Conservation (phyloP, 768 basidiomycete species). For the Collybiopsis luxurians region DNA sequence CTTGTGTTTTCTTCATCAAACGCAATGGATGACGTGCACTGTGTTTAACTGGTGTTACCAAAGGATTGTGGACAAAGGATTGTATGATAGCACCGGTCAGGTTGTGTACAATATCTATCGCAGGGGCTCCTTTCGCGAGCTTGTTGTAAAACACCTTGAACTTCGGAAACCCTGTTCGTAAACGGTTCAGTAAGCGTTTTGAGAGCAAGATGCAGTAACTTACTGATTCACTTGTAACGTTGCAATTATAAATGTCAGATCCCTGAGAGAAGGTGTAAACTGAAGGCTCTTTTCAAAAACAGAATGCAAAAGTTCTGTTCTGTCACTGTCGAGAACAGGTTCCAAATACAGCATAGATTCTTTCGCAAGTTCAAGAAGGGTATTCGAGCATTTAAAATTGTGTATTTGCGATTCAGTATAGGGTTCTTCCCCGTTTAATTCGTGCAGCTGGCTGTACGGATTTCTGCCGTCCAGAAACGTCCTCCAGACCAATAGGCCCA, state of each 20-base stretch:
- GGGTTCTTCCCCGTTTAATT: not conserved
- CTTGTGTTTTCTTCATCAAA: too few relatives aligned
- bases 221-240: not conserved
- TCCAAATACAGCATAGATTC: not conserved
- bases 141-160: too few relatives aligned
- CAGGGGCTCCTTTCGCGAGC: too few relatives aligned
- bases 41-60: too few relatives aligned
- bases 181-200: too few relatives aligned
- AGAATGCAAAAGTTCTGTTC: not conserved
- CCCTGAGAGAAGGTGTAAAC: not conserved
- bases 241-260: not conserved
- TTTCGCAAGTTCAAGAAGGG: not conserved
- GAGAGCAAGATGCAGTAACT: too few relatives aligned
- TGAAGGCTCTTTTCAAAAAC: constrained; percentile 3
- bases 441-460: not conserved
- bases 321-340: not conserved
- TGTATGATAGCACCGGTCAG: too few relatives aligned
- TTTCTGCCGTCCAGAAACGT: constrained; percentile 4
- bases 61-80: too few relatives aligned
- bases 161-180: too few relatives aligned
- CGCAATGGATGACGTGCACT: too few relatives aligned
- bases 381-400: not conserved
- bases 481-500: constrained; percentile 10
- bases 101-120: too few relatives aligned
- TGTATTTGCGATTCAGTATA: not conserved